These are phyloP conservation scores for Trematosphaeria pertusa DNA, from an alignment of 2,329 filamentous ascomycete species.

Conservation along the genomic window DNA sequence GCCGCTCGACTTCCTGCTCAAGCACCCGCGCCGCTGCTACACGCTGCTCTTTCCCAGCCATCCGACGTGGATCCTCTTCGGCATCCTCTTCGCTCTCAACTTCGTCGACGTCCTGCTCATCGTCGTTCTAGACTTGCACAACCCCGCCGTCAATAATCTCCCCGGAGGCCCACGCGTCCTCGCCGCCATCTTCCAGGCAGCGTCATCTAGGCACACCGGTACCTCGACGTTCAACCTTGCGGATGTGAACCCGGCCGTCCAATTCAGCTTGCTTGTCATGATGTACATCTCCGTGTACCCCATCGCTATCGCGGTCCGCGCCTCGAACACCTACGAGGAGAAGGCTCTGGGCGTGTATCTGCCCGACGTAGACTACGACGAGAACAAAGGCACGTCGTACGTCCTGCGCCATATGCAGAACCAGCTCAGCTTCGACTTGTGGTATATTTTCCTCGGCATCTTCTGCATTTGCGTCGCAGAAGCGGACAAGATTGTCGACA, in stretches of 20 bases:
- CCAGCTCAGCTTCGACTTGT: constrained; percentile 53
- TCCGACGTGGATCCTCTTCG: constrained; percentile 64
- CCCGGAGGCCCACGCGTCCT: constrained; percentile 57
- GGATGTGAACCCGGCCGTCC: constrained; percentile 60
- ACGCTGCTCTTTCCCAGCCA: constrained; percentile 66
- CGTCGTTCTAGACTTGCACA: constrained; percentile 52
- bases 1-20: constrained; percentile 63
- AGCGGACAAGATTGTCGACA: constrained; percentile 47
- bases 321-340: constrained; percentile 66
- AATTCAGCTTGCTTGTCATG: constrained; percentile 66
- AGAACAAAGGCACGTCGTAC: constrained; percentile 16
- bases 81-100: constrained; percentile 60
- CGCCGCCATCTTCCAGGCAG: constrained; percentile 66
- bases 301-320: constrained; percentile 66
- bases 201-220: constrained; percentile 55
- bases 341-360: constrained; percentile 64
- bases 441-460: constrained; percentile 52
- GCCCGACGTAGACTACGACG: constrained; percentile 28
- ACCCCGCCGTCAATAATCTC: constrained; percentile 55
- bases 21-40: constrained; percentile 68
- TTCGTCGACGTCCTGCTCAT: constrained; percentile 51
- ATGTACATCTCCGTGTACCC: constrained; percentile 70
- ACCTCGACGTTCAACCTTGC: constrained; percentile 55
- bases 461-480: constrained; percentile 46
- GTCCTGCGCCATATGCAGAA: constrained; percentile 49